phyloP scores from a whole-genome alignment of 306 rosid genomes.

The Sophora flavescens region DNA sequence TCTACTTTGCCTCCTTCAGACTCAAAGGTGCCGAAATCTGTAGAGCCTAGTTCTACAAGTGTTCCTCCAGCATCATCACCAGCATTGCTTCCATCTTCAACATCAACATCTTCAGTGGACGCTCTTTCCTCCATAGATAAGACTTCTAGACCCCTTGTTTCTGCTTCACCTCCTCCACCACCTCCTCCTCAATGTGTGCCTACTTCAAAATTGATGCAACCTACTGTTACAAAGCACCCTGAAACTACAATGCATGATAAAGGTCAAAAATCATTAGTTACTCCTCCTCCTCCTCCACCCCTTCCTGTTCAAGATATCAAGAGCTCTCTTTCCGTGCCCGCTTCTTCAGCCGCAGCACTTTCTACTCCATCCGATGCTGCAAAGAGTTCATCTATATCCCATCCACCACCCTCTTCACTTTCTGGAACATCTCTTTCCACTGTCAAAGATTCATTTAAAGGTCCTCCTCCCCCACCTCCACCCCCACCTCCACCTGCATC shows the following conservation, averaged over 20 bases:
- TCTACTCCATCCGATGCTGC: slow-evolving; percentile 24
- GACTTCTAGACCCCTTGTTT: slow-evolving; percentile 40
- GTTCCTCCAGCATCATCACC: slow-evolving; percentile 48
- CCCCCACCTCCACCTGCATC: slow-evolving; percentile 42
- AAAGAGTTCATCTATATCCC: slow-evolving; percentile 33
- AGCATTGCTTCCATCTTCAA: slow-evolving; percentile 39
- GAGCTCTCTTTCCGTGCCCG: slow-evolving; percentile 32
- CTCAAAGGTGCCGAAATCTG: slow-evolving; percentile 49
- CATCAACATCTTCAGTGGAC: slow-evolving; percentile 49
- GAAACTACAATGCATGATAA: slow-evolving; percentile 44
- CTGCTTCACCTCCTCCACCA: slow-evolving; percentile 35
- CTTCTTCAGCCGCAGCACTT: slow-evolving; percentile 13
- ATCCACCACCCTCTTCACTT: slow-evolving; percentile 44
- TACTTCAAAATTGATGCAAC: slow-evolving; percentile 39
- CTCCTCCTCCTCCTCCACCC: slow-evolving; percentile 44
- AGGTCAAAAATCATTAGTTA: slow-evolving; percentile 44
- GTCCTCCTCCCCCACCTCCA: slow-evolving; percentile 48
- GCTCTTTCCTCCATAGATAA: slow-evolving; percentile 41
- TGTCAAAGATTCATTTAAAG: slow-evolving; percentile 40
- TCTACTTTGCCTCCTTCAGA: slow-evolving; percentile 43
- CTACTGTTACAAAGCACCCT: slow-evolving; percentile 34
- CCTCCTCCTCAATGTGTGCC: slow-evolving; percentile 39
- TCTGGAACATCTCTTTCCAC: slow-evolving; percentile 43
- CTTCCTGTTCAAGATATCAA: slow-evolving; percentile 40
- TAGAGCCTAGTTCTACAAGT: slow-evolving; percentile 47